Conservation (phyloP, 1,284 basidiomycete genomes). For the Ganoderma lucidum region DNA sequence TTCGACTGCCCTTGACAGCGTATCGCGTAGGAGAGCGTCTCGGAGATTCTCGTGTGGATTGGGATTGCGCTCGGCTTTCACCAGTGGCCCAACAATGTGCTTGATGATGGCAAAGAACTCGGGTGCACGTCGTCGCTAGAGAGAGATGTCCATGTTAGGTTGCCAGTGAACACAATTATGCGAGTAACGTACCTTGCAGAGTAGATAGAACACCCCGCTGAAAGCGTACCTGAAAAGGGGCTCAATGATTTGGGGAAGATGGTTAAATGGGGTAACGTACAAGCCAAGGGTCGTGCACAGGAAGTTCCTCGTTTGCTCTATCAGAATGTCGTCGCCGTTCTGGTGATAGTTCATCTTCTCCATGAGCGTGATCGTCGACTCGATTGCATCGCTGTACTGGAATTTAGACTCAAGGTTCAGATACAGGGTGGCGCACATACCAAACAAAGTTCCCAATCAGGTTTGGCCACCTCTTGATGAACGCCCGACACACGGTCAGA, state of each 20-base stretch:
- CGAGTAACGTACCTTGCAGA: constrained; percentile 59
- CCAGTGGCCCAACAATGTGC: constrained; percentile 51
- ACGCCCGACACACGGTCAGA: constrained; percentile 65
- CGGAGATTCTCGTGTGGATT: constrained; percentile 48
- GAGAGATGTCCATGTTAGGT: neutral
- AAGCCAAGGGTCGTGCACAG: constrained; percentile 58
- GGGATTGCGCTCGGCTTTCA: constrained; percentile 43
- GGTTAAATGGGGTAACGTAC: constrained; percentile 43
- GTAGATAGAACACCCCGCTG: constrained; percentile 60
- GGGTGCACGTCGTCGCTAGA: constrained; percentile 53
- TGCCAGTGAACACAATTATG: neutral
- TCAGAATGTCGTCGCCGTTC: constrained; percentile 60
- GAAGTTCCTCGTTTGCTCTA: constrained; percentile 61
- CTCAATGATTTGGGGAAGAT: neutral
- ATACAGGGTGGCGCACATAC: constrained; percentile 46
- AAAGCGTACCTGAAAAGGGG: constrained; percentile 52
- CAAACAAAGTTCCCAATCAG: constrained; percentile 61
- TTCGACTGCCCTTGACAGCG: constrained; percentile 55
- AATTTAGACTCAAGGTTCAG: constrained; percentile 1
- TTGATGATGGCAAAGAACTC: constrained; percentile 64
- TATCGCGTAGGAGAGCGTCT: constrained; percentile 64
- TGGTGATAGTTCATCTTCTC: constrained; percentile 53
- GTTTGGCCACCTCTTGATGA: constrained; percentile 64
- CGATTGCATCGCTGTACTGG: constrained; percentile 51
- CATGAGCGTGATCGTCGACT: constrained; percentile 57